These are phyloP conservation scores for Avena eriantha DNA, from an alignment of 176 grass and related monocot genomes.

Conservation along the genomic window DNA sequence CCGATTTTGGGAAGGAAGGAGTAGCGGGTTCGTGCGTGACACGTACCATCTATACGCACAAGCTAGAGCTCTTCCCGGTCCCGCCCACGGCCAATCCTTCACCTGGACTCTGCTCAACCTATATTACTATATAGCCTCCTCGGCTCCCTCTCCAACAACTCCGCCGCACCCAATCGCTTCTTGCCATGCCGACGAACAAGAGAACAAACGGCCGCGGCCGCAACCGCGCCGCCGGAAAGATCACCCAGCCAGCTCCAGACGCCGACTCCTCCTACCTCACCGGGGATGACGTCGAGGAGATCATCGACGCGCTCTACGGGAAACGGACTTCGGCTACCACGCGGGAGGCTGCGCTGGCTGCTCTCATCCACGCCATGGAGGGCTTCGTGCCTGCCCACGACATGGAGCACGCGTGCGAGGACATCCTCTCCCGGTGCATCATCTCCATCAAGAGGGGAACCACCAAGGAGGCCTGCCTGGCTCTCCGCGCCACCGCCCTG, in stretches of 20 bases:
- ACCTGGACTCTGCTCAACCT: background rate
- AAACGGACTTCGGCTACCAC: background rate
- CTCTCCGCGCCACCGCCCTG: slow-evolving; percentile 67
- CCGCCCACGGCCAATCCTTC: background rate
- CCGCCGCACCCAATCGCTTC: too few relatives aligned
- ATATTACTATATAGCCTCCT: background rate
- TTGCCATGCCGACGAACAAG: background rate
- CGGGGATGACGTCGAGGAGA: background rate
- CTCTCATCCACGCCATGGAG: background rate
- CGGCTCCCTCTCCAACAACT: background rate
- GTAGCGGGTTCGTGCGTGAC: too few relatives aligned
- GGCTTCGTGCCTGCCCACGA: background rate
- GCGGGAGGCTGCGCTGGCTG: background rate
- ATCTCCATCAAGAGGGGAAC: slow-evolving; percentile 80
- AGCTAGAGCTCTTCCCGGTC: background rate
- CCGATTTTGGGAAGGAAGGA: too few relatives aligned
- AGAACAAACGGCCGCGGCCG: background rate
- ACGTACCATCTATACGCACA: background rate
- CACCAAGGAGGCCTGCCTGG: slow-evolving; percentile 69
- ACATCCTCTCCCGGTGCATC: background rate
- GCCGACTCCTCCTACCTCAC: background rate
- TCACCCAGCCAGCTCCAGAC: background rate
- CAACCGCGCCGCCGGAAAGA: background rate
- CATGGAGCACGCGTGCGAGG: background rate
- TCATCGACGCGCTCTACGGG: background rate